Evolutionary conservation across 805 yeast genomes (phyloP).

Genomic region (Millerozyma miso): DNA sequence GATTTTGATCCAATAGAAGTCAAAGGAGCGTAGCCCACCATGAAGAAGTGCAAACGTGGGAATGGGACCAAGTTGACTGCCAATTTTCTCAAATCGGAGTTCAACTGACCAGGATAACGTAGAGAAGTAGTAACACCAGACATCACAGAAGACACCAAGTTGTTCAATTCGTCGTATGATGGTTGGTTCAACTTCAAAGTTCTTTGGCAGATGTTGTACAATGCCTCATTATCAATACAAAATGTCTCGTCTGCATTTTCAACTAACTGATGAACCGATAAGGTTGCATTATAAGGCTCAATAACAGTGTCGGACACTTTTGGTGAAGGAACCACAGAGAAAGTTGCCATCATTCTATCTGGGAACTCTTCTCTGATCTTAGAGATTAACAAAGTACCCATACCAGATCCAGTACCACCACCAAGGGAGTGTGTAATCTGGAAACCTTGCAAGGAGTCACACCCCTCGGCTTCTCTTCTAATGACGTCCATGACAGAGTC

Average conservation of each 20-base stretch:
- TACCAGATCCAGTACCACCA: slow-evolving; percentile 95
- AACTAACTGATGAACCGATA: slow-evolving; percentile 86
- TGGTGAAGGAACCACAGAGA: slow-evolving; percentile 89
- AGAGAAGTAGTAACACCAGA: slow-evolving; percentile 92
- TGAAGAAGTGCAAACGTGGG: slow-evolving; percentile 92
- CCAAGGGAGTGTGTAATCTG: slow-evolving; percentile 62
- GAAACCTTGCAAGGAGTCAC: slow-evolving; percentile 93
- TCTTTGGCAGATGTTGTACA: slow-evolving; percentile 82
- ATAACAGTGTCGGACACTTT: slow-evolving; percentile 90
- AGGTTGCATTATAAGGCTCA: slow-evolving; percentile 91
- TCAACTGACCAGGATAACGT: slow-evolving; percentile 93
- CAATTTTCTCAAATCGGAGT: slow-evolving; percentile 86
- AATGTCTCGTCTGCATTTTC: slow-evolving; percentile 91
- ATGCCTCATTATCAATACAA: slow-evolving; percentile 93
- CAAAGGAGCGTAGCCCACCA: slow-evolving; percentile 93
- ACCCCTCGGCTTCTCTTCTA: slow-evolving; percentile 90
- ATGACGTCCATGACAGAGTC: slow-evolving; percentile 86
- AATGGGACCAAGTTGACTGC: slow-evolving; percentile 94
- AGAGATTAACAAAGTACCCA: slow-evolving; percentile 85
- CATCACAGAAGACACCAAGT: slow-evolving; percentile 86
- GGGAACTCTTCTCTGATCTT: slow-evolving; percentile 90
- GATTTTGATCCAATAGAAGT: slow-evolving; percentile 76
- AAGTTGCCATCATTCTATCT: slow-evolving; percentile 94
- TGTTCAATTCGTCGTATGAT: slow-evolving; percentile 71
- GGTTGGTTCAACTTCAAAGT: slow-evolving; percentile 82